A percentile compares a stretch with the other conserved stretches of the same genome.
phyloP scores from a whole-genome alignment of 2,329 filamentous ascomycete species.

The Lecanicillium sp. region DNA sequence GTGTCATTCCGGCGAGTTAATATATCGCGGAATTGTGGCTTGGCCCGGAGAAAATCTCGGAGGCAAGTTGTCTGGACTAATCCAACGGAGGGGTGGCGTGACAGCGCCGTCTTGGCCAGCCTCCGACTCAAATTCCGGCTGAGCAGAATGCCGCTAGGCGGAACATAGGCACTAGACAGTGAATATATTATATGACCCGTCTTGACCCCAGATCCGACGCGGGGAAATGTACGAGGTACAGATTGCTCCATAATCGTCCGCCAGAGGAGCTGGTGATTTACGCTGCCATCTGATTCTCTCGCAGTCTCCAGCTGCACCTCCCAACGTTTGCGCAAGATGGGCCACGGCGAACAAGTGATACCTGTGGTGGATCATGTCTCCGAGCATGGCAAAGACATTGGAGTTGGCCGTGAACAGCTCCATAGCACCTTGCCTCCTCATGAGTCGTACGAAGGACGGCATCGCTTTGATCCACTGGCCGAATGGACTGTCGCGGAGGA shows the following conservation, averaged over 20 bases:
- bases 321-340: too few species aligned
- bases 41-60: constrained; percentile 23
- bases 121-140: neutral
- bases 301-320: too few species aligned
- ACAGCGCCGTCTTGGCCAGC: too few species aligned
- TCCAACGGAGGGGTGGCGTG: too few species aligned
- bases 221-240: too few species aligned
- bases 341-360: constrained; percentile 15
- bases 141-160: neutral
- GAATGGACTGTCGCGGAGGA: constrained; percentile 52
- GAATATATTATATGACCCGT: too few species aligned
- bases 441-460: constrained; percentile 29
- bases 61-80: constrained; percentile 5
- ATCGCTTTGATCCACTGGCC: constrained; percentile 31
- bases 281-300: too few species aligned
- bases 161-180: too few species aligned
- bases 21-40: constrained; percentile 4
- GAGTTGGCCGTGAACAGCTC: constrained; percentile 31
- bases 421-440: constrained; percentile 20
- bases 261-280: too few species aligned
- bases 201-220: too few species aligned
- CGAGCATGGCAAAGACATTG: constrained; percentile 13
- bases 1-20: constrained; percentile 22
- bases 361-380: constrained; percentile 15
- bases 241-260: too few species aligned